A percentile compares a stretch with the other conserved stretches of the same genome.
These are phyloP conservation scores for Blastobotrys terrestris DNA, from an alignment of 805 yeast species.

Conservation along the genomic window DNA sequence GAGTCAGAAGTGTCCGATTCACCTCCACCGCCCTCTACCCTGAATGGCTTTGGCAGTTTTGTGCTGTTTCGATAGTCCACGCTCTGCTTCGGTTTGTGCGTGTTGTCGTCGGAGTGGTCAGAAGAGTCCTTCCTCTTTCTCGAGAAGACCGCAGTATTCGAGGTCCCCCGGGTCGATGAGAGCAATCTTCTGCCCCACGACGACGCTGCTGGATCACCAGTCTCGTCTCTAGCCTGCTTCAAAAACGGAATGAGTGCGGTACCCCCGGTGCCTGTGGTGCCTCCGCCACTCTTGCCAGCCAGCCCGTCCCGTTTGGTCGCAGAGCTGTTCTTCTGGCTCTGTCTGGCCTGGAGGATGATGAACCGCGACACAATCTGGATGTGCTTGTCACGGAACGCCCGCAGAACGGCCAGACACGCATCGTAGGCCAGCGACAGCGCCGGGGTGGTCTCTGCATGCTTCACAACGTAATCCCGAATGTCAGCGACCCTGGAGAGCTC, in stretches of 20 bases:
- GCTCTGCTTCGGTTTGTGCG: neutral
- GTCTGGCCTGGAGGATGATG: slow-evolving; percentile 69
- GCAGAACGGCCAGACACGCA: slow-evolving; percentile 83
- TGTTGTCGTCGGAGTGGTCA: slow-evolving; percentile 14
- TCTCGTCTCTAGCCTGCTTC: slow-evolving; percentile 93
- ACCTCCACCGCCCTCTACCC: neutral
- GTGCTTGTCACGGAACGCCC: slow-evolving; percentile 85
- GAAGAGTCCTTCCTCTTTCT: slow-evolving; percentile 8
- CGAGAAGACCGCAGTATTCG: slow-evolving; percentile 5
- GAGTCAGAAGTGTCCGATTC: neutral
- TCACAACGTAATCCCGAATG: slow-evolving; percentile 58
- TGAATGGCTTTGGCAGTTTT: slow-evolving; percentile 3
- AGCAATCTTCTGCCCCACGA: slow-evolving; percentile 72
- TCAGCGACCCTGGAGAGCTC: slow-evolving; percentile 53
- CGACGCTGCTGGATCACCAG: slow-evolving; percentile 91
- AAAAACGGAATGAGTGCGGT: slow-evolving; percentile 85
- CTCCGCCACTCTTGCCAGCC: slow-evolving; percentile 16
- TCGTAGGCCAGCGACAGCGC: slow-evolving; percentile 72
- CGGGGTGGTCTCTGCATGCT: slow-evolving; percentile 35
- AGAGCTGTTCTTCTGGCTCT: slow-evolving; percentile 40
- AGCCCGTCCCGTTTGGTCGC: slow-evolving; percentile 51
- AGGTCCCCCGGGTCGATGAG: slow-evolving; percentile 17
- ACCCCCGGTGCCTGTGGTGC: slow-evolving; percentile 81
- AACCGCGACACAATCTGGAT: slow-evolving; percentile 89
- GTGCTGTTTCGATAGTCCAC: neutral